A percentile compares a stretch with the other conserved stretches of the same genome.
These are phyloP conservation scores for Sarocladium strictum DNA, from an alignment of 2,329 filamentous ascomycete species.

Conservation along the genomic window DNA sequence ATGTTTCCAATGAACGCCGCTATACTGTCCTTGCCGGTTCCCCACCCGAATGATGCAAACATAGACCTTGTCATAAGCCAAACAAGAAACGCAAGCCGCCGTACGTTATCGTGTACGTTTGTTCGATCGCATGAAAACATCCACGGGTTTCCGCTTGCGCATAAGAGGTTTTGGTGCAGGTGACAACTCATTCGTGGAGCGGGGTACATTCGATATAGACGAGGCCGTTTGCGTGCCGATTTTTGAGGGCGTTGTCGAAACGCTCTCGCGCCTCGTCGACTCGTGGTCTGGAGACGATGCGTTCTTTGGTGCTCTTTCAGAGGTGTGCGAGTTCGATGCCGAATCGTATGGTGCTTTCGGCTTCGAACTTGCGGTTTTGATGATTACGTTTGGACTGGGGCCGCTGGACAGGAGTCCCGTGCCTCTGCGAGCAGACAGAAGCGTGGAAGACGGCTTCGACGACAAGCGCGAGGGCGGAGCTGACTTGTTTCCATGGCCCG, in stretches of 20 bases:
- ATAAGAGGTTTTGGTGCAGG: neutral
- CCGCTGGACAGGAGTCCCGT: slow-evolving; percentile 22
- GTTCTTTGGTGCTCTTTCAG: neutral
- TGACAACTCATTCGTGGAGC: neutral
- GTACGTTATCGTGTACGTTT: slow-evolving; percentile 21
- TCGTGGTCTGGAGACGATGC: neutral
- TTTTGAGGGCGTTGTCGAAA: neutral
- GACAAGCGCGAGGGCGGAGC: neutral
- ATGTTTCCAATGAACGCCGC: neutral
- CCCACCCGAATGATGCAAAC: no score
- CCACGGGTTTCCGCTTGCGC: slow-evolving; percentile 39
- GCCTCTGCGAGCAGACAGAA: slow-evolving; percentile 8
- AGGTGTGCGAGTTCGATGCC: neutral
- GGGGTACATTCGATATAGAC: neutral
- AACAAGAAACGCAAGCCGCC: neutral
- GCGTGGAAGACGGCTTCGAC: neutral
- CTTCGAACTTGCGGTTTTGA: slow-evolving; percentile 10
- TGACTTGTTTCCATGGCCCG: slow-evolving; percentile 5
- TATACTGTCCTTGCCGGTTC: no score
- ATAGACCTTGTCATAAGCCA: no score
- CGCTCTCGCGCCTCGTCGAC: neutral
- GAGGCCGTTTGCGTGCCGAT: neutral
- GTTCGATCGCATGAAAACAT: slow-evolving; percentile 46
- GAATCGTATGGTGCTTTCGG: neutral
- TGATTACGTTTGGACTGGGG: slow-evolving; percentile 16